Percentiles rank a stretch among this genome's conserved stretches.
phyloP scores from a whole-genome alignment of 129 eudicot genomes.

The Pseudognaphalium luteoalbum region DNA sequence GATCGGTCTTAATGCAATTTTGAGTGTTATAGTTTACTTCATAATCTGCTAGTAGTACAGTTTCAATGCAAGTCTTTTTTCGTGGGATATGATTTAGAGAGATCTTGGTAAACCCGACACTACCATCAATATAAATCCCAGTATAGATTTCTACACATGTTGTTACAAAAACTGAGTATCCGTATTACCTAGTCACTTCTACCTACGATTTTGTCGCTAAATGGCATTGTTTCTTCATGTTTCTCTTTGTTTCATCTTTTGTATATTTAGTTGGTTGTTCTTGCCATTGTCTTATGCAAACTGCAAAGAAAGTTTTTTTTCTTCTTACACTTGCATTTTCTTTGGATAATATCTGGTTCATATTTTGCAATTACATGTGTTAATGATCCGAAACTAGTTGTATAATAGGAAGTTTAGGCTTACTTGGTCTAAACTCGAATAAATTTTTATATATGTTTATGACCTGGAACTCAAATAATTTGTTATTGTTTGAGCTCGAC shows the following conservation, averaged over 20 bases:
- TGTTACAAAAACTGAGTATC: constrained; percentile 5
- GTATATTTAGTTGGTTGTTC: background rate
- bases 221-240: background rate
- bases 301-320: background rate
- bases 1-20: constrained; percentile 30
- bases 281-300: background rate
- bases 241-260: background rate
- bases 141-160: constrained; percentile 8
- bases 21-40: constrained; percentile 30
- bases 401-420: too few species aligned
- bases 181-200: background rate
- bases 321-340: background rate
- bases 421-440: background rate
- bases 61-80: constrained; percentile 7
- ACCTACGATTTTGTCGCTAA: constrained; percentile 13
- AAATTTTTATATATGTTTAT: too few species aligned
- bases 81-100: constrained; percentile 11
- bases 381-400: too few species aligned
- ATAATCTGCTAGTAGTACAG: constrained; percentile 24
- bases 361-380: background rate
- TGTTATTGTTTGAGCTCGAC: too few species aligned
- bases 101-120: constrained; percentile 15
- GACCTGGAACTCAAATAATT: too few species aligned
- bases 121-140: constrained; percentile 3
- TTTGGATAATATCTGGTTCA: background rate